phyloP scores from a whole-genome alignment of 2,329 filamentous ascomycete species.

The Seiridium unicorne region DNA sequence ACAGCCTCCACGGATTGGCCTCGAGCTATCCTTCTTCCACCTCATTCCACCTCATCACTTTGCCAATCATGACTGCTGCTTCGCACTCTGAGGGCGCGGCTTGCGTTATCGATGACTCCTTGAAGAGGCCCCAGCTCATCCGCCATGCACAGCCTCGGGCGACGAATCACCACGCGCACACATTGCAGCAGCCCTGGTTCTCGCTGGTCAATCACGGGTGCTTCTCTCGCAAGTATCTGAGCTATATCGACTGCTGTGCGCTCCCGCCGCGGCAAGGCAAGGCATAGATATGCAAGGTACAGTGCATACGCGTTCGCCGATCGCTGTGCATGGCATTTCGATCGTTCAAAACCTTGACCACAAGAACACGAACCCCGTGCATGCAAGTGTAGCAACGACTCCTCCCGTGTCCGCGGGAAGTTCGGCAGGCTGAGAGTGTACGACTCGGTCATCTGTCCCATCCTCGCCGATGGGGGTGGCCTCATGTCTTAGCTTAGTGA shows the following conservation, averaged over 20 bases:
- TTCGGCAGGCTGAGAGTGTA: constrained; percentile 3
- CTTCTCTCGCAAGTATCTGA: not conserved
- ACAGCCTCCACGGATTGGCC: not conserved
- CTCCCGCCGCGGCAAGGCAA: not conserved
- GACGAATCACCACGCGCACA: not conserved
- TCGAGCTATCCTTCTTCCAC: not conserved
- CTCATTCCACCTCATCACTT: not conserved
- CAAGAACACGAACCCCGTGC: constrained; percentile 5
- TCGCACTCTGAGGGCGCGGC: not conserved
- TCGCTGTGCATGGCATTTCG: not conserved
- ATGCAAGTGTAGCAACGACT: constrained; percentile 5
- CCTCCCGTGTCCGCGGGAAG: constrained; percentile 1
- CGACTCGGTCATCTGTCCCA: not conserved
- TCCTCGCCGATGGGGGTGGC: not conserved
- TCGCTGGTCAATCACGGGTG: not conserved
- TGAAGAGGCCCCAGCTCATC: not conserved
- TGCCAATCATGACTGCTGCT: not conserved
- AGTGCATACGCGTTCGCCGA: constrained; percentile 3
- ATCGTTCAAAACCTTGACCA: not conserved
- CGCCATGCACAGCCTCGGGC: not conserved
- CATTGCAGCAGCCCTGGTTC: not conserved
- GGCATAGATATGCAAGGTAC: constrained; percentile 8
- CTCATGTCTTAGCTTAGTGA: constrained; percentile 8
- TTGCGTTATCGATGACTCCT: not conserved
- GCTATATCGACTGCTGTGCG: not conserved